Conservation (phyloP, 768 basidiomycete genomes). For the Russula ochroleuca region DNA sequence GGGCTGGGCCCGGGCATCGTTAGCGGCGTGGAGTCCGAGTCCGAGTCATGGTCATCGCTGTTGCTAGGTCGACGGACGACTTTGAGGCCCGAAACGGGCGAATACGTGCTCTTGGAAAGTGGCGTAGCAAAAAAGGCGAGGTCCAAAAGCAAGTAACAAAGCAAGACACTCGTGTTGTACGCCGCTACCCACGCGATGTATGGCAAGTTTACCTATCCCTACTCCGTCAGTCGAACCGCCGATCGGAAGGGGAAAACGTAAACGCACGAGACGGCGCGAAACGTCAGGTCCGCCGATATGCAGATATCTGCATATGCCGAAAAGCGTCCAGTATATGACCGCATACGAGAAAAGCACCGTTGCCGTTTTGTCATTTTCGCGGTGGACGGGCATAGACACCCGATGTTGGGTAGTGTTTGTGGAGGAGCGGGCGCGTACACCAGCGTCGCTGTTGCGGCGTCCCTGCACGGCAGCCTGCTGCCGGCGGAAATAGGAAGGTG, state of each 20-base stretch:
- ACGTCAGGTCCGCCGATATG: conserved; percentile 40
- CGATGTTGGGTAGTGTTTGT: not conserved
- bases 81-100: conserved; percentile 38
- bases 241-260: not conserved
- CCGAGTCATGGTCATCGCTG: not conserved
- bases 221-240: not conserved
- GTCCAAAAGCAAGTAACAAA: conserved; percentile 77
- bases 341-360: conserved; percentile 75
- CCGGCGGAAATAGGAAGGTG: conserved; percentile 66
- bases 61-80: conserved; percentile 21
- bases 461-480: conserved; percentile 35
- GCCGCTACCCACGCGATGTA: conserved; percentile 89
- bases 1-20: conserved; percentile 31
- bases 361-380: conserved; percentile 69
- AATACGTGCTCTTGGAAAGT: conserved; percentile 34
- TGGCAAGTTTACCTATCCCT: conserved; percentile 71
- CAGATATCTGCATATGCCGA: conserved; percentile 39
- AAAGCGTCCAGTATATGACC: conserved; percentile 69
- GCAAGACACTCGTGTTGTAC: conserved; percentile 81
- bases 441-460: conserved; percentile 27
- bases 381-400: conserved; percentile 32
- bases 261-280: conserved; percentile 58
- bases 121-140: conserved; percentile 57
- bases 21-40: conserved; percentile 6
- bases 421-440: conserved; percentile 17